Evolutionary conservation across 495 filamentous ascomycete species (phyloP).

Genomic region (Jackrogersella multiformis): DNA sequence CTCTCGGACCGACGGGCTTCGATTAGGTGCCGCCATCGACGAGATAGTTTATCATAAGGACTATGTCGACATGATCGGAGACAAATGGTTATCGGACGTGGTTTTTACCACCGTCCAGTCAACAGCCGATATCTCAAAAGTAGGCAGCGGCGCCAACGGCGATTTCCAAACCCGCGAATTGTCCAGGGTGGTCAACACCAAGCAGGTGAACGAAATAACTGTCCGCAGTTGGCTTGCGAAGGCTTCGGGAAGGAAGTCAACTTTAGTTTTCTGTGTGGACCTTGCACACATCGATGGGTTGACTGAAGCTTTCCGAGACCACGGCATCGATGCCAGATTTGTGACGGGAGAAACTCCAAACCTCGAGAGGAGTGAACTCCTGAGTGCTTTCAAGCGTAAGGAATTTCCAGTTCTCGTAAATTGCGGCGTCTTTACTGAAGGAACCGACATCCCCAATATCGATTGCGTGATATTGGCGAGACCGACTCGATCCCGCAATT

Average conservation of each 20-base stretch:
- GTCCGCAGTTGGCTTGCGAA: conserved; percentile 85
- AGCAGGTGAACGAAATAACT: conserved; percentile 78
- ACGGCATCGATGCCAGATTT: conserved; percentile 83
- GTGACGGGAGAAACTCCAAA: conserved; percentile 82
- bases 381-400: conserved; percentile 77
- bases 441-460: conserved; percentile 95
- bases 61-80: conserved; percentile 95
- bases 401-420: conserved; percentile 91
- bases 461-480: conserved; percentile 91
- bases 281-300: conserved; percentile 78
- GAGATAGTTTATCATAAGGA: conserved; percentile 98
- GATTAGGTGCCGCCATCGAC: conserved; percentile 86
- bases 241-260: conserved; percentile 77
- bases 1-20: conserved; percentile 87
- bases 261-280: conserved; percentile 93
- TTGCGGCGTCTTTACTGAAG: conserved; percentile 96
- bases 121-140: conserved; percentile 75
- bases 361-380: conserved; percentile 66
- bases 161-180: conserved; percentile 82
- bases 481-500: conserved; percentile 87
- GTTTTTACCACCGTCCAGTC: conserved; percentile 93
- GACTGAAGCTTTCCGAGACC: conserved; percentile 75
- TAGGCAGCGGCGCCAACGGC: conserved; percentile 69
- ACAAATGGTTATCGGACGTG: conserved; percentile 84
- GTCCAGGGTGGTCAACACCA: conserved; percentile 81